Evolutionary conservation across 352 stramenopile species (phyloP), one percentile per base, ranked within the genome.

Genomic region (Phytophthora aleatoria): DNA sequence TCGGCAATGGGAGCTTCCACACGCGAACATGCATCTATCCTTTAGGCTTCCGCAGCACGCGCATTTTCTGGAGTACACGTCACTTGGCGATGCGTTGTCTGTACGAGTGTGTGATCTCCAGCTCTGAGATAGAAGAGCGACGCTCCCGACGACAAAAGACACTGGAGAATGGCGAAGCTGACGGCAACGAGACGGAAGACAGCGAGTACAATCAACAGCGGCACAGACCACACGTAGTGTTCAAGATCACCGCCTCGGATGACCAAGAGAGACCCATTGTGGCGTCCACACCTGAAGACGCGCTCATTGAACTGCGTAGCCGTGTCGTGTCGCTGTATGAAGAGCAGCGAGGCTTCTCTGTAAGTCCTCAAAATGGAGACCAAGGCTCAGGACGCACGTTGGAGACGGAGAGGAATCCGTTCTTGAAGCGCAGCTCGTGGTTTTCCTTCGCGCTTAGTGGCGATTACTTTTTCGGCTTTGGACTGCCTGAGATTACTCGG

Each of bases 21-120:
- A 89, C 77, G 13, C 72, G 85, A 48, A 78, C 94, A 30, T 81
- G 89, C 5, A 91, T 98, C 15, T 98, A 85, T 38, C 94, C 95
- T 7, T 44, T 92, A 9, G 92, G 94, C 0, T 98, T 91, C 61
- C 84, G 89, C 11, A 96, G 92, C 31, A 96, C 92, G 7, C 79
- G 95, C 24, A 97, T 98, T 45, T 98, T 96, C 61, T 98, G 94
- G 94, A 98, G 91, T 15, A 81, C 81, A 0, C 68, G 67, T 3
- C 38, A 62, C 8, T 41, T 92, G 7, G 76, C 67, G 1, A 76
- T 49, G 8, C 55, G 95, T 2, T 97, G 89, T 51, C 63, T 98
- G 30, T 98, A 98, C 64, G 84, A 98, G 43, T 94, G 96, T 54
- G 83, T 94, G 10, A 83, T 98, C 43, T 87, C 90, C 16, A 95